Percentiles rank a stretch among this genome's conserved stretches.
Conservation (phyloP, 768 basidiomycete species). For the Piloderma croceum region DNA sequence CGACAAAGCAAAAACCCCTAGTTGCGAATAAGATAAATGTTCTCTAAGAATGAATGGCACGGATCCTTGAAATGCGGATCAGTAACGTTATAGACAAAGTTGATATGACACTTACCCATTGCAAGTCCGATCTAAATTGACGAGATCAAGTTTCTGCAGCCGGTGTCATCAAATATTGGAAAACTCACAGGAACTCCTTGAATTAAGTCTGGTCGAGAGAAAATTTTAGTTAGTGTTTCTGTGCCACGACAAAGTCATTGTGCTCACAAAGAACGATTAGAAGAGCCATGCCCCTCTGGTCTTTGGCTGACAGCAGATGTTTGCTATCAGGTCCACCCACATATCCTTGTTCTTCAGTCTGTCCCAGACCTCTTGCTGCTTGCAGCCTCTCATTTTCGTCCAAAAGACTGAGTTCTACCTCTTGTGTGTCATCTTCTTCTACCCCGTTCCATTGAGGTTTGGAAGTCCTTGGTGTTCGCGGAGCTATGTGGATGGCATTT, state of each 20-base stretch:
- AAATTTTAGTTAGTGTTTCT: slow-evolving; percentile 4
- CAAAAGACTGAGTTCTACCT: slow-evolving; percentile 57
- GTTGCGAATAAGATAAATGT: slow-evolving; percentile 93
- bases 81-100: slow-evolving; percentile 5
- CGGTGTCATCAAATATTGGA: slow-evolving; percentile 6
- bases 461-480: slow-evolving; percentile 41
- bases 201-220: slow-evolving; percentile 67
- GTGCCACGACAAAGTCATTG: slow-evolving; percentile 7
- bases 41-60: slow-evolving; percentile 94
- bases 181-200: slow-evolving; percentile 85
- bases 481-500: slow-evolving; percentile 52
- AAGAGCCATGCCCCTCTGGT: slow-evolving; percentile 80
- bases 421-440: slow-evolving; percentile 39
- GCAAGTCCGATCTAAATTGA: slow-evolving; percentile 72
- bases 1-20: slow-evolving; percentile 89
- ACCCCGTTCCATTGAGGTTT: slow-evolving; percentile 26
- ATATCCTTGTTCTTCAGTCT: slow-evolving; percentile 28
- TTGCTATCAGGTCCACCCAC: slow-evolving; percentile 33
- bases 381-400: slow-evolving; percentile 48
- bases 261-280: slow-evolving; percentile 83
- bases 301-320: slow-evolving; percentile 57
- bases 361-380: slow-evolving; percentile 40
- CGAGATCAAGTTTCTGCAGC: too few species aligned
- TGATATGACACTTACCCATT: slow-evolving; percentile 47
- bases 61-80: slow-evolving; percentile 53